phyloP scores from a whole-genome alignment of 2,329 filamentous ascomycete species.

The Xylaria sp. region DNA sequence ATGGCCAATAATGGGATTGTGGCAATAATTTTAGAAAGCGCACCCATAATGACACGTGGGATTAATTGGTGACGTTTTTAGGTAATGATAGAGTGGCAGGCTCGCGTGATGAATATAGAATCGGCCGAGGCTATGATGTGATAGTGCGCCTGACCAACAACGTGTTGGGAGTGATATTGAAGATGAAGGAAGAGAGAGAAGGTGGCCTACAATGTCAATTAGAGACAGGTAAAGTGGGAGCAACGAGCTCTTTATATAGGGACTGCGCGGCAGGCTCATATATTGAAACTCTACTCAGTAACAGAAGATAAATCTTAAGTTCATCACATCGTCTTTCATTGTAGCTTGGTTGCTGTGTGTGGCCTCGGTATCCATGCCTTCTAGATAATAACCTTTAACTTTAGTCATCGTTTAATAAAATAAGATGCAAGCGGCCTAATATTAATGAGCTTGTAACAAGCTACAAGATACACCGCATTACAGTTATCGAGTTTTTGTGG shows the following conservation, averaged over 20 bases:
- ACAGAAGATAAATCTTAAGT: neutral
- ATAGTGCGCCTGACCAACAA: conserved; percentile 24
- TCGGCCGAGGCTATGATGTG: conserved; percentile 23
- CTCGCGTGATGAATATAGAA: conserved; percentile 21
- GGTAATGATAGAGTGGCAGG: conserved; percentile 23
- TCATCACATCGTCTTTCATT: neutral
- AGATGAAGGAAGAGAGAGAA: conserved; percentile 14
- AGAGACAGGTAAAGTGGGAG: conserved; percentile 4
- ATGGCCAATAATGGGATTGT: conserved; percentile 17
- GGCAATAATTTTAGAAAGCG: conserved; percentile 25
- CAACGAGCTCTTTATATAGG: conserved; percentile 9
- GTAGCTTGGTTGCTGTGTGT: conserved; percentile 48
- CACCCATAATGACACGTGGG: conserved; percentile 15
- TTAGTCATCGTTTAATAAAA: no score
- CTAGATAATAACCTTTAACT: conserved; percentile 26
- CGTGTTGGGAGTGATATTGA: conserved; percentile 11
- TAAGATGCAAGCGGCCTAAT: no score
- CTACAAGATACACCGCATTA: no score
- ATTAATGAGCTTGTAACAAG: no score
- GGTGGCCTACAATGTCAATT: conserved; percentile 7
- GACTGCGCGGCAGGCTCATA: conserved; percentile 7
- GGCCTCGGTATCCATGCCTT: conserved; percentile 48
- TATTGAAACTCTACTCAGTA: conserved; percentile 17
- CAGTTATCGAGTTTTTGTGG: no score
- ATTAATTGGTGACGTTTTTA: conserved; percentile 21